phyloP scores from a whole-genome alignment of 148 eudicot species.

The Talinum fruticosum region DNA sequence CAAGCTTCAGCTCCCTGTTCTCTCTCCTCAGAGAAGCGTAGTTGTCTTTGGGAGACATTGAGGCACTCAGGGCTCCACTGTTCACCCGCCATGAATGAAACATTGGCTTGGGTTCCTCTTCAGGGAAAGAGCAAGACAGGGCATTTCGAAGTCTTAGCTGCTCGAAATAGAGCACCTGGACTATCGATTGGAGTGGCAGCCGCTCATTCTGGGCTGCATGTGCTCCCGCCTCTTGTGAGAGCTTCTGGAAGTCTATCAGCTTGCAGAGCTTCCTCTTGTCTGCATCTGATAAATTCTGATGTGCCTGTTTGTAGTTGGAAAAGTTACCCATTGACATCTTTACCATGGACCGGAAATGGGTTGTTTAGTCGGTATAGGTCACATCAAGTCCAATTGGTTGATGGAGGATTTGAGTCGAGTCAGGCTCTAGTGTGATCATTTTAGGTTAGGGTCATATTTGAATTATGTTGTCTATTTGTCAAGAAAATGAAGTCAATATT shows the following conservation, averaged over 20 bases:
- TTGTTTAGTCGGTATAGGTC: neutral
- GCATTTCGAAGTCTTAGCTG: slow-evolving; percentile 75
- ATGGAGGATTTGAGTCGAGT: neutral
- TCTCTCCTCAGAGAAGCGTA: slow-evolving; percentile 86
- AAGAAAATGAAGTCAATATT: neutral
- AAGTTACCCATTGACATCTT: neutral
- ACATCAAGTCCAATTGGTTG: neutral
- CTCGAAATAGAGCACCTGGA: slow-evolving; percentile 88
- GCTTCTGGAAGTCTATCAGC: slow-evolving; percentile 82
- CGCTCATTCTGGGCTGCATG: slow-evolving; percentile 98
- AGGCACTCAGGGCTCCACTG: slow-evolving; percentile 91
- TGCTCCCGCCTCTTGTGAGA: slow-evolving; percentile 87
- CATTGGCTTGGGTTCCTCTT: slow-evolving; percentile 67
- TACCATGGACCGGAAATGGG: neutral
- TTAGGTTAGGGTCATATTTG: neutral
- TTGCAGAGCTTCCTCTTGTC: slow-evolving; percentile 80
- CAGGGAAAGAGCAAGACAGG: slow-evolving; percentile 58
- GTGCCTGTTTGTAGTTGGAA: slow-evolving; percentile 51
- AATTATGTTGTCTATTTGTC: neutral
- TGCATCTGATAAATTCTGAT: slow-evolving; percentile 62
- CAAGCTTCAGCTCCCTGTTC: slow-evolving; percentile 85
- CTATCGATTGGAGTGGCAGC: slow-evolving; percentile 87
- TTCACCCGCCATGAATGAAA: slow-evolving; percentile 88
- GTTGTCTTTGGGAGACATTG: slow-evolving; percentile 91
- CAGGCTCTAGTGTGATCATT: neutral